A percentile compares a stretch with the other conserved stretches of the same genome.
These are phyloP conservation scores for Polysphondylium violaceum DNA, from an alignment of 78 protist genomes.

Conservation along the genomic window DNA sequence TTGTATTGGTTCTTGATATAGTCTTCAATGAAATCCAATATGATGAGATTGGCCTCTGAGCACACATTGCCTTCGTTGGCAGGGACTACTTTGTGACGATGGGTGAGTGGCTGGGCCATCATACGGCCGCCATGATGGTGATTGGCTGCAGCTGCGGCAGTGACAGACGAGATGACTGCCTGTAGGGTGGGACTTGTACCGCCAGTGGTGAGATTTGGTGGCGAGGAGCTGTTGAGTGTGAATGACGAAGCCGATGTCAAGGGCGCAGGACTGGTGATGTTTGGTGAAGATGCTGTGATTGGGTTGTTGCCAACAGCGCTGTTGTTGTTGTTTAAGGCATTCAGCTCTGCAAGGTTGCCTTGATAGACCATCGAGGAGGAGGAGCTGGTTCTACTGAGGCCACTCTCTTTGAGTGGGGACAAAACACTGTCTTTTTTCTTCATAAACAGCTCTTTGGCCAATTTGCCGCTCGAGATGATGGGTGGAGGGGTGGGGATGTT, in stretches of 20 bases:
- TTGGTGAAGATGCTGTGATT: background rate
- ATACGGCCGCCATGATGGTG: background rate
- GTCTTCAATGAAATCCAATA: slow-evolving; percentile 52
- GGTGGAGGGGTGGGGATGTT: background rate
- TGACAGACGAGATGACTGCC: background rate
- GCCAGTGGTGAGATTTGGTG: background rate
- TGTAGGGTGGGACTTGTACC: background rate
- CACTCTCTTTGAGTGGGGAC: background rate
- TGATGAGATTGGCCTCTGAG: slow-evolving; percentile 46
- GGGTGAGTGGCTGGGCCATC: background rate
- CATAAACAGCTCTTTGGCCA: slow-evolving; percentile 16
- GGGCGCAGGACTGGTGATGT: too few species aligned
- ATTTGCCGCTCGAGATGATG: slow-evolving; percentile 4
- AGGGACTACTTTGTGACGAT: background rate
- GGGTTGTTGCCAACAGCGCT: background rate
- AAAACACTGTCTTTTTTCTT: background rate
- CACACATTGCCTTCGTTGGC: slow-evolving; percentile 33
- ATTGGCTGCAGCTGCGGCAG: slow-evolving; percentile 14
- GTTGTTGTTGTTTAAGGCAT: slow-evolving; percentile 6
- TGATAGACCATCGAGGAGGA: background rate
- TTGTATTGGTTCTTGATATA: slow-evolving; percentile 11
- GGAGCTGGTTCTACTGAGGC: background rate
- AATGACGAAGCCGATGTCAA: background rate
- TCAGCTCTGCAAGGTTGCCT: background rate
- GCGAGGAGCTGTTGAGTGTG: background rate